These are phyloP conservation scores for Penicillium palitans DNA, from an alignment of 2,329 filamentous ascomycete genomes.

Conservation along the genomic window DNA sequence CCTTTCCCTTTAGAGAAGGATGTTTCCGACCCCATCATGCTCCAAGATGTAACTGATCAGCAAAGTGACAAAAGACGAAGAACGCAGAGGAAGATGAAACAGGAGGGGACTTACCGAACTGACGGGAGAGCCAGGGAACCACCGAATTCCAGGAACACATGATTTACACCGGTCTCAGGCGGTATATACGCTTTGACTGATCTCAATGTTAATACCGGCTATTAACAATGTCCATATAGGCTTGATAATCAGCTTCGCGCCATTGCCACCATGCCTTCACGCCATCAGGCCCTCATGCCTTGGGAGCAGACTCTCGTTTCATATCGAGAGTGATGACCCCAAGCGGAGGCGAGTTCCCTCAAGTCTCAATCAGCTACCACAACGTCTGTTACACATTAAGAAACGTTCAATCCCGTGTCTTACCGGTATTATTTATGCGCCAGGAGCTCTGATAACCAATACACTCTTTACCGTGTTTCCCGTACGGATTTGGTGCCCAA, in stretches of 20 bases:
- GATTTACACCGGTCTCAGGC: neutral
- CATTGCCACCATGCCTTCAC: neutral
- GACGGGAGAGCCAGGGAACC: conserved; percentile 4
- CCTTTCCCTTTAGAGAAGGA: conserved; percentile 3
- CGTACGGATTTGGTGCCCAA: neutral
- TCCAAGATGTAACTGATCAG: neutral
- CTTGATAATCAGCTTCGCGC: neutral
- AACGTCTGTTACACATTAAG: neutral
- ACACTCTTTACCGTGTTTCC: neutral
- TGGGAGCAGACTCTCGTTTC: neutral
- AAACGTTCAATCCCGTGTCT: neutral
- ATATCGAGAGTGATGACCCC: neutral
- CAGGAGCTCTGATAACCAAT: neutral
- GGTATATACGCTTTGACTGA: neutral
- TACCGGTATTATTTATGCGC: neutral
- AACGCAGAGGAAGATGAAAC: neutral
- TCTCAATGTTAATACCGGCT: neutral
- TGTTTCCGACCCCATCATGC: neutral
- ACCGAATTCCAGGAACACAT: neutral
- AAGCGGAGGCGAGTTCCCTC: neutral
- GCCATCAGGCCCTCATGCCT: neutral
- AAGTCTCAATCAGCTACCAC: neutral
- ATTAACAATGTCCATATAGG: neutral
- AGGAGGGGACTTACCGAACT: conserved; percentile 6
- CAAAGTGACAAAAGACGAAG: neutral